These are phyloP conservation scores for Nakaseomyces sp. DNA, from an alignment of 1,139 yeast genomes.

Conservation along the genomic window DNA sequence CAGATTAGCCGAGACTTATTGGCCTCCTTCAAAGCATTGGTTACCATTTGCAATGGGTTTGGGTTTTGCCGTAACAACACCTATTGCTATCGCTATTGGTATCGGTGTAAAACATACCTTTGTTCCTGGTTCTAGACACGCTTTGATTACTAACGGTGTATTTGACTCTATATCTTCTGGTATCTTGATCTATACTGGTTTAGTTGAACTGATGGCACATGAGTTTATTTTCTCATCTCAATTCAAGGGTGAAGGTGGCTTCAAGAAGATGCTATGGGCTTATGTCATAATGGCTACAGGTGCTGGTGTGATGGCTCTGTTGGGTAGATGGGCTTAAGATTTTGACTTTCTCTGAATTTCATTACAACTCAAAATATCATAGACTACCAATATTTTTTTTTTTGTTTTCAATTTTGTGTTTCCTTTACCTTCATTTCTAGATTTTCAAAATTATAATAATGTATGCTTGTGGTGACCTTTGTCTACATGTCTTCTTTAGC, in stretches of 20 bases:
- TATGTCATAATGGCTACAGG: conserved; percentile 50
- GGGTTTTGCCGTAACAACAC: conserved; percentile 67
- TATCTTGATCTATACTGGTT: conserved; percentile 72
- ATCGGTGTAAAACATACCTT: conserved; percentile 68
- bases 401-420: too few species aligned
- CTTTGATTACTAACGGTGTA: conserved; percentile 65
- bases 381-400: too few species aligned
- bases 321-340: conserved; percentile 77
- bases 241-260: conserved; percentile 40
- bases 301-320: conserved; percentile 74
- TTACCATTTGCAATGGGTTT: conserved; percentile 55
- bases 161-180: conserved; percentile 84
- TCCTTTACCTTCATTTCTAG: too few species aligned
- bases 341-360: neutral
- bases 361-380: too few species aligned
- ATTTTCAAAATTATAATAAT: too few species aligned
- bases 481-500: too few species aligned
- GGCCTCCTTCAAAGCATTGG: conserved; percentile 40
- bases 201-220: conserved; percentile 82
- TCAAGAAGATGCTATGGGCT: conserved; percentile 31
- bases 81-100: conserved; percentile 79
- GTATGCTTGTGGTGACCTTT: too few species aligned
- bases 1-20: conserved; percentile 63
- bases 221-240: conserved; percentile 69
- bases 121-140: conserved; percentile 54